Base-by-base conservation (phyloP, 108 stramenopile species). In the Craspedostauros australis region DNA sequence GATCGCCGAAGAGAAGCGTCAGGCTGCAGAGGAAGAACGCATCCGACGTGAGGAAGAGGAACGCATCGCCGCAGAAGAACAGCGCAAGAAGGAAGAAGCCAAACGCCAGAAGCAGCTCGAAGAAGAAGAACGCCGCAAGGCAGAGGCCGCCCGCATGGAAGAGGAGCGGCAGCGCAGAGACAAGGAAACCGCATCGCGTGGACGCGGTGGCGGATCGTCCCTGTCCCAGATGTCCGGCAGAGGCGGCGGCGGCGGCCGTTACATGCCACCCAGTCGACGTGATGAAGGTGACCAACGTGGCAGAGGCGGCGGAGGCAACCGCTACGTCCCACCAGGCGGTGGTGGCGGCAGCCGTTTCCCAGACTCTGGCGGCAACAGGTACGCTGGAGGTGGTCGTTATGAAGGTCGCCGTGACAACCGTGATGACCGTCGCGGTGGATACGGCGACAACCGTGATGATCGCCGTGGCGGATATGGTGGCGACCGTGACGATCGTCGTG, bases 241-340 rank as follows among this genome's bases (percentile, higher is more conserved):
- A n/a, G 57, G 60, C 45, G 39, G 59, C 16, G 21, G 44, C 11
- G 61, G 57, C 26, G 54, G 62, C 11, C 80, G 68, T 27, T 91
- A 86, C 51, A 69, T 91, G 12, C 89, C 89, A 12, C 89, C 89
- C 7, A 63, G 80, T 0, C 62, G 64, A 39, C 76, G 84, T 31
- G 72, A 72, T 9, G 41, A 38, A 26, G 47, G 60, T 20, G n/a
- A n/a, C n/a, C n/a, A n/a, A n/a, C n/a, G n/a, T n/a, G n/a, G n/a
- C n/a, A n/a, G n/a, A n/a, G 37, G 64, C 19, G 63, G 48, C 16
- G 48, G 58, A 1, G 57, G 72, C 40, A 62, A 64, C 43, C 57
- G 56, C 1, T 39, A 33, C 40, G 75, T 60, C 22, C n/a, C n/a
- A n/a, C 60, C 62, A 9, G 57, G 54, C n/a, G 56, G 51, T 37